Percentiles rank a stretch among this genome's conserved stretches.
Conservation (phyloP, 345 rosid species). For the Linum trigynum region DNA sequence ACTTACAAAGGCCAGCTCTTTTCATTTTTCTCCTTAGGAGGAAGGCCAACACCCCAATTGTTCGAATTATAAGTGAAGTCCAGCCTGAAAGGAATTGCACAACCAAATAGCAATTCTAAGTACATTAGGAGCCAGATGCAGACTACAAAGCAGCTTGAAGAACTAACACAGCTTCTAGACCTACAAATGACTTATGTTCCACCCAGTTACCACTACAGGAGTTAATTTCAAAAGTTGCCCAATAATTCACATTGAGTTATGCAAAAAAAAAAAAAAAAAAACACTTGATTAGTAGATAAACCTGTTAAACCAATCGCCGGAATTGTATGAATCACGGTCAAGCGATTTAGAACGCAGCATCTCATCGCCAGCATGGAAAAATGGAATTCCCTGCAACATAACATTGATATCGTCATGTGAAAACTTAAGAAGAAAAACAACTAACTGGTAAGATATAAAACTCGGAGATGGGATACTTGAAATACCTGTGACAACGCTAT, state of each 20-base stretch:
- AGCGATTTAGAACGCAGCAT: conserved; percentile 90
- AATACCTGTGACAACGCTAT: conserved; percentile 78
- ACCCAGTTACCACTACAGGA: background rate
- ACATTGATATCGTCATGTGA: conserved; percentile 5
- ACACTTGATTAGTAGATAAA: conserved; percentile 10
- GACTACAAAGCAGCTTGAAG: background rate
- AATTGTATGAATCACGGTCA: conserved; percentile 95
- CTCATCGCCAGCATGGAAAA: conserved; percentile 93
- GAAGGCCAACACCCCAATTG: conserved; percentile 97
- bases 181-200: background rate
- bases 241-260: background rate
- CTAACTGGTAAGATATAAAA: background rate
- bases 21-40: conserved; percentile 80
- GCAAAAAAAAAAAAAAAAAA: no score
- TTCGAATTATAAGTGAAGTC: conserved; percentile 70
- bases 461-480: background rate
- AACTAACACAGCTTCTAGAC: background rate
- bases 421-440: background rate
- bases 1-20: conserved; percentile 74
- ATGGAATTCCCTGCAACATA: conserved; percentile 66
- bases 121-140: background rate
- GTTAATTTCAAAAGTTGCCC: background rate
- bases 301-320: conserved; percentile 99
- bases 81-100: conserved; percentile 39
- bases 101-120: background rate